A percentile compares a stretch with the other conserved stretches of the same genome.
Evolutionary conservation across 176 grass and related monocot species (phyloP).

Genomic region (Dactylis glomerata): DNA sequence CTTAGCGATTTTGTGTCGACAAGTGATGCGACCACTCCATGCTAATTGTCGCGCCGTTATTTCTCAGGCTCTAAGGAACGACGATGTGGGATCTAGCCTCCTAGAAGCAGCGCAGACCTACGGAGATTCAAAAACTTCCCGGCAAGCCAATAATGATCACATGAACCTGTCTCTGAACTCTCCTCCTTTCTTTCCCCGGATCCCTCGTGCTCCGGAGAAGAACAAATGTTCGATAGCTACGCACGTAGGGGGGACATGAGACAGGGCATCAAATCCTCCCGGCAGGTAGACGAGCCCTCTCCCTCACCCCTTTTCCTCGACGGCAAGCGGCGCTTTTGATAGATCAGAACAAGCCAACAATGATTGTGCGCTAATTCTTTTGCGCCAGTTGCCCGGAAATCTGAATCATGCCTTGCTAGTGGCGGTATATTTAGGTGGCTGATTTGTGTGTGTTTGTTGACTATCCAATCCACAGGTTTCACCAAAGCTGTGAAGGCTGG

Average conservation of each 20-base stretch:
- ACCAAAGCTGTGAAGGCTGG: neutral
- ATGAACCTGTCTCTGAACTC: slow-evolving; percentile 31
- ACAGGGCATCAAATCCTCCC: slow-evolving; percentile 33
- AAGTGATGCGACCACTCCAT: neutral
- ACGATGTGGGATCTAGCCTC: neutral
- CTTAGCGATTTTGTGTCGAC: neutral
- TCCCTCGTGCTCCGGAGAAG: neutral
- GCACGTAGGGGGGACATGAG: neutral
- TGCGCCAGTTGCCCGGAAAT: neutral
- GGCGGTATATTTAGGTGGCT: slow-evolving; percentile 21
- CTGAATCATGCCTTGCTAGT: slow-evolving; percentile 22
- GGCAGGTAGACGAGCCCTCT: slow-evolving; percentile 3
- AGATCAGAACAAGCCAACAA: slow-evolving; percentile 23
- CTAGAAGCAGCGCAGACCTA: neutral
- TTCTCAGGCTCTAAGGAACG: neutral
- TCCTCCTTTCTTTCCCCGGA: slow-evolving; percentile 37
- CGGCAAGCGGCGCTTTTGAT: slow-evolving; percentile 26
- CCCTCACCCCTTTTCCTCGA: slow-evolving; percentile 26
- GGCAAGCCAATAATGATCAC: slow-evolving; percentile 19
- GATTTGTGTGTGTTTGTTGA: slow-evolving; percentile 17
- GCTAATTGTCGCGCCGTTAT: neutral
- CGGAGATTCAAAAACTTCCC: slow-evolving; percentile 15
- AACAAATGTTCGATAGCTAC: neutral
- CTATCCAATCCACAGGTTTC: neutral
- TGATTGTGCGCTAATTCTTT: neutral